Evolutionary conservation across 352 stramenopile species (phyloP), one percentile per base, ranked within the genome.

Genomic region (Phytophthora foliorum): DNA sequence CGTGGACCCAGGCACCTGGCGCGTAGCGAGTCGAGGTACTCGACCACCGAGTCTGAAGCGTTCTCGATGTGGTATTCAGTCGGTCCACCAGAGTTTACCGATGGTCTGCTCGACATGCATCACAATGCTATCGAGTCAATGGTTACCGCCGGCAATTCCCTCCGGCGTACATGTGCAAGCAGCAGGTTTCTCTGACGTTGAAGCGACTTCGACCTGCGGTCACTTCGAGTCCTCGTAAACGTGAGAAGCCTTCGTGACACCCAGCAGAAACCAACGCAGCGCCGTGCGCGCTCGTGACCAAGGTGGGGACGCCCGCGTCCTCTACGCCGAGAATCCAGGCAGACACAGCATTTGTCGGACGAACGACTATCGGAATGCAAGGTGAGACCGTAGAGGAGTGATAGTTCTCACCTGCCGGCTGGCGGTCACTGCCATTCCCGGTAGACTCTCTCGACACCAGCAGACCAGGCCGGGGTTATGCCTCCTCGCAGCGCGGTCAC

Each of bases 341-440:
- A 55, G 22, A 36, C 44, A 31, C 49, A 11, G 46, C 31, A 29
- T 46, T 25, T n/a, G 19, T 14, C 31, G 17, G 39, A 31, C 38
- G 27, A 21, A 10, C 63, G 55, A 70, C 63, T 65, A 66, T 56
- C 46, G 48, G 51, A 69, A 64, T 52, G 27, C 25, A 24, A 38
- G 38, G 55, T 41, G 34, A 22, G 34, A 2, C 24, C 48, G 59
- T 74, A 74, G 45, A 74, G 59, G 59, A 54, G 66, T 52, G n/a
- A 53, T 50, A 57, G 19, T 19, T 62, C 29, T 49, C 29, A 70
- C 57, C 54, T 48, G 41, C 61, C 67, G 48, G 67, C 31, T 74
- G 67, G 60, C 19, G 54, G 52, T 32, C 67, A 62, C 42, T 29
- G 63, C 39, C 50, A 61, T 24, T 41, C 51, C 41, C 34, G 19